phyloP scores from a whole-genome alignment of 2,329 filamentous ascomycete genomes.

The Botrytis squamosa region DNA sequence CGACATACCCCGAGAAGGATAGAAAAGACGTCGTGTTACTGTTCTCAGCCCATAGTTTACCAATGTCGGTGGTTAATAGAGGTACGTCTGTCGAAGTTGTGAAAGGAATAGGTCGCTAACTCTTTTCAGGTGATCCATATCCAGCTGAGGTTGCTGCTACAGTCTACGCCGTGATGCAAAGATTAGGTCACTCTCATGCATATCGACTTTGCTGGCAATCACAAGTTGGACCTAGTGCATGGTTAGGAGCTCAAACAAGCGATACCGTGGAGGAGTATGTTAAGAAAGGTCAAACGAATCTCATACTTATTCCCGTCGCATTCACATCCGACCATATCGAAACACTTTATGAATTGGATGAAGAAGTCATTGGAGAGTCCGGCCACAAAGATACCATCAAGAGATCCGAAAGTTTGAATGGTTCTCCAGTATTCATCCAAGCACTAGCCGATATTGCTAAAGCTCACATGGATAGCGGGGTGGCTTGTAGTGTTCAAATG shows the following conservation, averaged over 20 bases:
- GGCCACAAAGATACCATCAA: constrained; percentile 78
- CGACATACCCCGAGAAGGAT: constrained; percentile 78
- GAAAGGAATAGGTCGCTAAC: constrained; percentile 23
- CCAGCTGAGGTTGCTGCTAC: constrained; percentile 94
- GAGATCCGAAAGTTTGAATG: constrained; percentile 88
- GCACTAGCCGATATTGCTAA: constrained; percentile 86
- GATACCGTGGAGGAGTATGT: constrained; percentile 87
- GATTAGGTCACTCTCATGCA: constrained; percentile 81
- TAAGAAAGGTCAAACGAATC: constrained; percentile 84
- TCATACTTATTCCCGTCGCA: constrained; percentile 89
- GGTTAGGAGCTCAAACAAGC: constrained; percentile 91
- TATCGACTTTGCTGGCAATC: constrained; percentile 98
- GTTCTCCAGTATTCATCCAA: constrained; percentile 83
- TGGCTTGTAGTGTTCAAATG: constrained; percentile 78
- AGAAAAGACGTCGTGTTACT: constrained; percentile 80
- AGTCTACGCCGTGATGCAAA: constrained; percentile 94
- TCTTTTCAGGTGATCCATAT: constrained; percentile 74
- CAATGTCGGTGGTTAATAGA: constrained; percentile 96
- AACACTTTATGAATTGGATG: constrained; percentile 89
- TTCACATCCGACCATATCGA: constrained; percentile 99
- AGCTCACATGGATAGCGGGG: constrained; percentile 68
- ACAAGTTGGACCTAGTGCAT: constrained; percentile 91
- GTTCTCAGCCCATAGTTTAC: constrained; percentile 93
- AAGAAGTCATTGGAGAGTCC: constrained; percentile 90
- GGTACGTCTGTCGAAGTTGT: constrained; percentile 48